Evolutionary conservation across 2,329 filamentous ascomycete genomes (phyloP).

Genomic region (Pseudopyrenochaeta lycopersici): DNA sequence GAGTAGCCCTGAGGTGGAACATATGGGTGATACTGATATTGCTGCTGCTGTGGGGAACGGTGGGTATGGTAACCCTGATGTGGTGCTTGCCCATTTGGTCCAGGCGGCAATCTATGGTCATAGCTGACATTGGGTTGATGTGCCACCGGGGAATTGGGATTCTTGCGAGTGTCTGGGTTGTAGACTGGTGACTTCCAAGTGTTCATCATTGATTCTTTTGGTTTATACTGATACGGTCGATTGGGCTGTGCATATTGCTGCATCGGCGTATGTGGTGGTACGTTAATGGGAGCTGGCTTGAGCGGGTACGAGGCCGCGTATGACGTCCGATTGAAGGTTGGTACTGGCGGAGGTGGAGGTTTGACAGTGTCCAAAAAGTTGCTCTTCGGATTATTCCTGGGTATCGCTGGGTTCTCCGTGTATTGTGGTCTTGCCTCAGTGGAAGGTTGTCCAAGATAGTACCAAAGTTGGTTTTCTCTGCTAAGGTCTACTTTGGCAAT

Average conservation of each 20-base stretch:
- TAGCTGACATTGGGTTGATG: conserved; percentile 50
- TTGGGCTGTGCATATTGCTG: conserved; percentile 34
- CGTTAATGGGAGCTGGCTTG: conserved; percentile 54
- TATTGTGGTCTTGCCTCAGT: conserved; percentile 93
- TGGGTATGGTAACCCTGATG: conserved; percentile 30
- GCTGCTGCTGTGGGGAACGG: conserved; percentile 26
- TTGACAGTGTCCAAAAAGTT: conserved; percentile 76
- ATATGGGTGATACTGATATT: conserved; percentile 38
- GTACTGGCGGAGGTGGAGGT: conserved; percentile 47
- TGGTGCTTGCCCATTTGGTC: conserved; percentile 33
- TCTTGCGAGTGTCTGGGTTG: conserved; percentile 45
- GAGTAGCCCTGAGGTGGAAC: conserved; percentile 37
- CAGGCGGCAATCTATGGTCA: conserved; percentile 36
- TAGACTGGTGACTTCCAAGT: conserved; percentile 42
- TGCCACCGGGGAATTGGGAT: conserved; percentile 48
- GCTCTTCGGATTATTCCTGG: conserved; percentile 71
- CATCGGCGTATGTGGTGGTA: conserved; percentile 44
- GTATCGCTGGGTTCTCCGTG: conserved; percentile 75
- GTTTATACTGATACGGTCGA: conserved; percentile 46
- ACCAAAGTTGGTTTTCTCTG: conserved; percentile 81
- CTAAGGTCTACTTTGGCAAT: conserved; percentile 76
- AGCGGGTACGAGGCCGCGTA: conserved; percentile 52
- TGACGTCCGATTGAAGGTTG: conserved; percentile 36
- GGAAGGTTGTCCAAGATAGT: conserved; percentile 85
- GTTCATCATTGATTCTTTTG: conserved; percentile 34